Percentiles rank a stretch among this genome's conserved stretches.
phyloP scores from a whole-genome alignment of 2,329 filamentous ascomycete genomes.

The Bertia moriformis region DNA sequence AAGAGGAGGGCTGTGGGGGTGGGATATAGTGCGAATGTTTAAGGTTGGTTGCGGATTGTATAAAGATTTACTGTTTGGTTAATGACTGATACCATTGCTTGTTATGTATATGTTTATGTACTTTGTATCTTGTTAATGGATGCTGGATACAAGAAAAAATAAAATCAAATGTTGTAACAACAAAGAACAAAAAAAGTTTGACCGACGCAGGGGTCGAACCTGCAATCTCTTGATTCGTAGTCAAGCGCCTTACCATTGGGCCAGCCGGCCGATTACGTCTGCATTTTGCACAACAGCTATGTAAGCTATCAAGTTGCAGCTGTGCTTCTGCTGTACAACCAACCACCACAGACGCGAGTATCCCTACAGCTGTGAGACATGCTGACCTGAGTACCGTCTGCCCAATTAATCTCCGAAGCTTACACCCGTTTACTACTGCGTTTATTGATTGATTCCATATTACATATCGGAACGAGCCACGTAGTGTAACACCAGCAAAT shows the following conservation, averaged over 20 bases:
- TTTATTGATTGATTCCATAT: too few species aligned
- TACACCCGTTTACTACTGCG: too few species aligned
- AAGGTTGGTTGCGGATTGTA: background rate
- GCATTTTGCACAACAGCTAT: background rate
- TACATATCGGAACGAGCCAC: too few species aligned
- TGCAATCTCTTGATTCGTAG: constrained; percentile 35
- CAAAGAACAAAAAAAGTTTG: constrained; percentile 4
- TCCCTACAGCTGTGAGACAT: too few species aligned
- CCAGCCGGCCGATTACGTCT: constrained; percentile 12
- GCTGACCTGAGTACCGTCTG: too few species aligned
- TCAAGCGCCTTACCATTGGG: constrained; percentile 34
- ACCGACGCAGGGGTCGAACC: constrained; percentile 24
- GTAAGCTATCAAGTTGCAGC: too few species aligned
- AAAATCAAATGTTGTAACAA: background rate
- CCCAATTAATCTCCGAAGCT: too few species aligned
- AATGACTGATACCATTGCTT: background rate
- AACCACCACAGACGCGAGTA: too few species aligned
- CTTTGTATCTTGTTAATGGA: background rate
- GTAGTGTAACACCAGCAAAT: too few species aligned
- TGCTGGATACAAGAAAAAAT: background rate
- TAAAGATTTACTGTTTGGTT: too few species aligned
- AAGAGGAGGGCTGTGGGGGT: constrained; percentile 17
- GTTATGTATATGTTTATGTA: background rate
- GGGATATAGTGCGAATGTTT: constrained; percentile 1
- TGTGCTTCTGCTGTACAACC: too few species aligned